These are phyloP conservation scores for Sugiyamaella qingdaonensis DNA, from an alignment of 805 yeast species.

Conservation along the genomic window DNA sequence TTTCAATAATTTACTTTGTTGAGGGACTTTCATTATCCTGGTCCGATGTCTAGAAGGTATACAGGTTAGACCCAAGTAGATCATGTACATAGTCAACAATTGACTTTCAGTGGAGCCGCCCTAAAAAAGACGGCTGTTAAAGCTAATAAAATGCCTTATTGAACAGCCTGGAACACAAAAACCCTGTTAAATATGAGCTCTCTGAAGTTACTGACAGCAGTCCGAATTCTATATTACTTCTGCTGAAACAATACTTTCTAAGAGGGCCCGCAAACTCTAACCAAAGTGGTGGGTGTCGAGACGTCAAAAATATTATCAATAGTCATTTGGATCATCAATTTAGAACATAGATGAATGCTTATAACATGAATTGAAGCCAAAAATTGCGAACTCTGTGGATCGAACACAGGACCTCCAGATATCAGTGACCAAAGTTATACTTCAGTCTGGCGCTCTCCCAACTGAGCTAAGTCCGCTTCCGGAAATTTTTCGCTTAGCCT, in stretches of 20 bases:
- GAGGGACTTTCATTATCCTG: slow-evolving; percentile 40
- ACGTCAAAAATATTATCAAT: neutral
- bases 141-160: no score
- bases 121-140: neutral
- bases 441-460: slow-evolving; percentile 51
- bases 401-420: slow-evolving; percentile 89
- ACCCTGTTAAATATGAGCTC: no score
- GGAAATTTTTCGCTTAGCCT: neutral
- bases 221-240: no score
- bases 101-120: neutral
- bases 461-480: slow-evolving; percentile 44
- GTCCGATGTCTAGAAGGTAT: slow-evolving; percentile 2
- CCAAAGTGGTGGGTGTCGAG: no score
- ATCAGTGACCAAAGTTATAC: slow-evolving; percentile 18
- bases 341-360: no score
- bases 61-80: neutral
- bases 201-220: no score
- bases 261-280: neutral
- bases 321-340: neutral
- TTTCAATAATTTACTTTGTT: slow-evolving; percentile 73
- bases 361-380: neutral
- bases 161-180: no score
- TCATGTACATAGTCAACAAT: neutral
- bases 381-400: slow-evolving; percentile 57
- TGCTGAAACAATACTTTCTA: no score